Evolutionary conservation across 192 early-diverging fungal genomes (phyloP), one percentile per base, ranked within the genome.

Genomic region (Gaertneriomyces semiglobifer): DNA sequence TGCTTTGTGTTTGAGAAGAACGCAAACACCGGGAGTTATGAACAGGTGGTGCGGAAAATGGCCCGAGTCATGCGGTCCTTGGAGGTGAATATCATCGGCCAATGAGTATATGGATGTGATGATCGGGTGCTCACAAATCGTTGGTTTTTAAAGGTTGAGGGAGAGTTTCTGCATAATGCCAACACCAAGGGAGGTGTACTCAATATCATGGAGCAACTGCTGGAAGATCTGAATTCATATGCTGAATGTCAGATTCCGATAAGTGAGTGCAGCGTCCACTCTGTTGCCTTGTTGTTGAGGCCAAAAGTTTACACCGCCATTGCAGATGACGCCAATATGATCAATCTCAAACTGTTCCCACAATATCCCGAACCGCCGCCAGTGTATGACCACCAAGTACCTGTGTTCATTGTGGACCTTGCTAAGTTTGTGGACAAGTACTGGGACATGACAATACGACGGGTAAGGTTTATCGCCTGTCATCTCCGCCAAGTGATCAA

Each of bases 361-460:
- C 81, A 79, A 2, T 90, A 91, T 67, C 82, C 81, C 8, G 85
- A 90, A 53, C 93, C 93, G 5, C 71, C 84, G 10, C 73, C 76
- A 6, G 90, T 95, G 0, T 76, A 87, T 46, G 90, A 93, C 61
- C 89, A 90, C 68, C 86, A 92, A 41, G 93, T 95, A 0, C 93
- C 93, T 4, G 88, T 95, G 7, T 77, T 81, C 11, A 86, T 88
- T 38, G 86, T 91, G 6, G 82, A 92, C 72, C 68, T 89, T 40
- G 74, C 81, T 16, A 70, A 66, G 7, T 65, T 86, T 5, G 82
- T 86, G 68, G 88, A 90, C 62, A 79, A 87, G 16, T 83, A 92
- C 73, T 98, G 96, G 94, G 97, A 99, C 71, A 81, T 99, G 70
- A 93, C 92, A 0, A 84, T 98, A 66, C 85, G 77, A 62, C 80